These are phyloP conservation scores for Polygonum aviculare DNA, from an alignment of 148 eudicot genomes.

Conservation along the genomic window DNA sequence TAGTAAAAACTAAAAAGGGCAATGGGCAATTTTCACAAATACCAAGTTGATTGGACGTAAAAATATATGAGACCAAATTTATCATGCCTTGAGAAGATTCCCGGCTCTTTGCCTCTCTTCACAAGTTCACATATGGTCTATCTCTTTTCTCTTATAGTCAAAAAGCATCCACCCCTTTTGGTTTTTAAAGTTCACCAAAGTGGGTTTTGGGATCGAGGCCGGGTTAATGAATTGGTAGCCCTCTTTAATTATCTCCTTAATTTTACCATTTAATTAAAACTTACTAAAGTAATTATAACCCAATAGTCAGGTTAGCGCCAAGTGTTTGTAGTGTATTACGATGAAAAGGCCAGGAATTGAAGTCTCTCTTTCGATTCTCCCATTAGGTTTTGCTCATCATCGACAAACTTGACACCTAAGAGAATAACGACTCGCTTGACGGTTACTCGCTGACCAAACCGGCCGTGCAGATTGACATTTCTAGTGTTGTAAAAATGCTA, in stretches of 20 bases:
- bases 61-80: not conserved
- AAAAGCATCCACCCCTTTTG: conserved; percentile 4
- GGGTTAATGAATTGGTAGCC: not conserved
- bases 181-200: not conserved
- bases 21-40: not conserved
- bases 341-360: no score
- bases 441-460: no score
- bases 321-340: no score
- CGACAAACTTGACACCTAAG: no score
- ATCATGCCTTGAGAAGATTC: conserved; percentile 3
- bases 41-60: conserved; percentile 5
- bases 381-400: no score
- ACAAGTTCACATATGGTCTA: not conserved
- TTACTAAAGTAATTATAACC: no score
- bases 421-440: no score
- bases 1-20: not conserved
- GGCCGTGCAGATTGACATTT: no score
- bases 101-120: not conserved
- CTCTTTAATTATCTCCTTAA: not conserved
- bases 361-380: no score
- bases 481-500: no score
- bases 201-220: not conserved
- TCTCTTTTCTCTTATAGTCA: not conserved
- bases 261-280: not conserved
- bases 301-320: no score